A percentile compares a stretch with the other conserved stretches of the same genome.
phyloP scores from a whole-genome alignment of 202 grass and related monocot species.

The Carex arenaria region DNA sequence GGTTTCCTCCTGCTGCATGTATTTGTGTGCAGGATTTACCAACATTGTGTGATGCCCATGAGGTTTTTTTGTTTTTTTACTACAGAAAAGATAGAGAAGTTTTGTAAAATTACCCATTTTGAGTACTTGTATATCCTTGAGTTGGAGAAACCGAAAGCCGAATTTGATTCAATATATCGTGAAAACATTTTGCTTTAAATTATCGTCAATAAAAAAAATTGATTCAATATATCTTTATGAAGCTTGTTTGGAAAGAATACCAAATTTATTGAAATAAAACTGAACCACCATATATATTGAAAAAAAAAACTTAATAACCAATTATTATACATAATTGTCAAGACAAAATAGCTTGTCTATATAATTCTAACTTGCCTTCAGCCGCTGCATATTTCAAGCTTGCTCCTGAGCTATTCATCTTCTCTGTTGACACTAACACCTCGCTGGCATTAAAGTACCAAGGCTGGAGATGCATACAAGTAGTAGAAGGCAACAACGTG shows the following conservation, averaged over 20 bases:
- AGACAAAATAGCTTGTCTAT: constrained; percentile 72
- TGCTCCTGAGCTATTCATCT: constrained; percentile 12
- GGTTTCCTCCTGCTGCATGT: background rate
- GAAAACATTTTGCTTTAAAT: background rate
- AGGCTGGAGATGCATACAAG: constrained; percentile 52
- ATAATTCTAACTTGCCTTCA: constrained; percentile 71
- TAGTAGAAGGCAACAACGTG: constrained; percentile 37
- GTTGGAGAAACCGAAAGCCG: background rate
- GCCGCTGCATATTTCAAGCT: constrained; percentile 52
- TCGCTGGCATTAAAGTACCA: constrained; percentile 57
- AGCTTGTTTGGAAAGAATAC: background rate
- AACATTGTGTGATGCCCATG: background rate
- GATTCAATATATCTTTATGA: background rate
- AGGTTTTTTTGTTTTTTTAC: background rate
- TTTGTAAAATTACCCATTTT: background rate
- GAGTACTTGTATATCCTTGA: background rate
- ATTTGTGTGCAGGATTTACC: background rate
- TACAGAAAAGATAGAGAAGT: background rate
- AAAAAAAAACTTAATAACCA: background rate
- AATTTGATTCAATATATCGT: background rate
- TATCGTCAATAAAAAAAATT: background rate
- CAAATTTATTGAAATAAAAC: background rate
- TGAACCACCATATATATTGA: too few species aligned
- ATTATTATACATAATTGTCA: background rate
- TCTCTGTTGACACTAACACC: constrained; percentile 60